Evolutionary conservation across 2,329 filamentous ascomycete species (phyloP).

Genomic region (Talaromyces sp.): DNA sequence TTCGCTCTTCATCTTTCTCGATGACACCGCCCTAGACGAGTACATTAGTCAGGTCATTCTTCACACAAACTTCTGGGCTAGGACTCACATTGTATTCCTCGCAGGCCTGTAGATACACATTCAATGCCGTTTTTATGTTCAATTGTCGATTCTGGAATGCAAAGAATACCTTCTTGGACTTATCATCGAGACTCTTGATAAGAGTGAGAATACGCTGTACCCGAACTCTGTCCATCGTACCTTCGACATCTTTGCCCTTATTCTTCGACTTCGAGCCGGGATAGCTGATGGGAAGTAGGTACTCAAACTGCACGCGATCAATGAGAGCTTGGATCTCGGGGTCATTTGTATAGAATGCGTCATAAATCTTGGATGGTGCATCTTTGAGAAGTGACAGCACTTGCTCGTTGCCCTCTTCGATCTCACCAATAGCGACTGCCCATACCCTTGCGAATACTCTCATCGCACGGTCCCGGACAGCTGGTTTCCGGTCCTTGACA

Average conservation of each 20-base stretch:
- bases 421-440: conserved; percentile 87
- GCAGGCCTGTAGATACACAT: conserved; percentile 75
- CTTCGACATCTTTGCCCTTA: conserved; percentile 37
- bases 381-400: conserved; percentile 72
- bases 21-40: conserved; percentile 64
- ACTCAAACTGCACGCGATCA: conserved; percentile 81
- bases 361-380: conserved; percentile 80
- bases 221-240: conserved; percentile 61
- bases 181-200: conserved; percentile 70
- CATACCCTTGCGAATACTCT: conserved; percentile 79
- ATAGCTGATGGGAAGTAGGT: conserved; percentile 82
- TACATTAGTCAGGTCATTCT: conserved; percentile 13
- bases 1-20: conserved; percentile 61
- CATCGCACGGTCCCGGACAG: conserved; percentile 83
- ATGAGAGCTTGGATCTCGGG: conserved; percentile 78
- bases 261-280: conserved; percentile 63
- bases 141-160: conserved; percentile 76
- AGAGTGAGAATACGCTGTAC: conserved; percentile 81
- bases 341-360: conserved; percentile 87
- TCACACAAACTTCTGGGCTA: neutral
- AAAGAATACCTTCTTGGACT: conserved; percentile 83
- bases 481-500: conserved; percentile 77
- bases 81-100: conserved; percentile 70
- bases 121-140: conserved; percentile 68
- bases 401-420: conserved; percentile 74